These are phyloP conservation scores for Podaxis mareebaensis DNA, from an alignment of 768 basidiomycete species.

Conservation along the genomic window DNA sequence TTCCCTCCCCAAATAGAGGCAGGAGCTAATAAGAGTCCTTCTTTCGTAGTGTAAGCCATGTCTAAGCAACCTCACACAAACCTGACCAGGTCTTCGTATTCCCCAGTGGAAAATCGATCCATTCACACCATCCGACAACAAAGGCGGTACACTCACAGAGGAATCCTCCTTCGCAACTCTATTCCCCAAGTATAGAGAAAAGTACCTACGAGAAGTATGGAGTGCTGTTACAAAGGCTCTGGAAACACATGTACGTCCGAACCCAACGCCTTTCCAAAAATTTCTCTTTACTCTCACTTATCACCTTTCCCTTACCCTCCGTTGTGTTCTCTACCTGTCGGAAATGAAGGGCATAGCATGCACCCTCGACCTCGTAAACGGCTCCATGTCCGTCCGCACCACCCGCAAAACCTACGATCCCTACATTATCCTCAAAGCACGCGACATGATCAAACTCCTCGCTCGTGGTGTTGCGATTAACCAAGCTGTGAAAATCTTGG, in stretches of 20 bases:
- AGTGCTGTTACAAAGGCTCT: conserved; percentile 83
- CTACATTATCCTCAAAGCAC: conserved; percentile 92
- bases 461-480: conserved; percentile 86
- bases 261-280: neutral
- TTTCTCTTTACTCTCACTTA: neutral
- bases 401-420: conserved; percentile 98
- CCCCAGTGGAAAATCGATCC: conserved; percentile 85
- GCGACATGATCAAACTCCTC: conserved; percentile 93
- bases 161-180: conserved; percentile 98
- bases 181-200: conserved; percentile 98
- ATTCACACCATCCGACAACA: conserved; percentile 75
- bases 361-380: conserved; percentile 92
- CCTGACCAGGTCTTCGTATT: neutral
- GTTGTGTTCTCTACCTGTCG: neutral
- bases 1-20: neutral
- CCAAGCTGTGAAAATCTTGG: conserved; percentile 87
- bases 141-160: conserved; percentile 82
- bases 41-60: conserved; percentile 42
- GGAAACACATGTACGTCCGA: conserved; percentile 65
- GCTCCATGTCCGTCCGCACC: conserved; percentile 96
- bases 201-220: conserved; percentile 95
- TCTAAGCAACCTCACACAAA: neutral
- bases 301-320: conserved; percentile 8
- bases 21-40: neutral
- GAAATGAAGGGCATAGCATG: conserved; percentile 69